Conservation (phyloP, 1,139 yeast species). For the Trichomonascaceae sp. region DNA sequence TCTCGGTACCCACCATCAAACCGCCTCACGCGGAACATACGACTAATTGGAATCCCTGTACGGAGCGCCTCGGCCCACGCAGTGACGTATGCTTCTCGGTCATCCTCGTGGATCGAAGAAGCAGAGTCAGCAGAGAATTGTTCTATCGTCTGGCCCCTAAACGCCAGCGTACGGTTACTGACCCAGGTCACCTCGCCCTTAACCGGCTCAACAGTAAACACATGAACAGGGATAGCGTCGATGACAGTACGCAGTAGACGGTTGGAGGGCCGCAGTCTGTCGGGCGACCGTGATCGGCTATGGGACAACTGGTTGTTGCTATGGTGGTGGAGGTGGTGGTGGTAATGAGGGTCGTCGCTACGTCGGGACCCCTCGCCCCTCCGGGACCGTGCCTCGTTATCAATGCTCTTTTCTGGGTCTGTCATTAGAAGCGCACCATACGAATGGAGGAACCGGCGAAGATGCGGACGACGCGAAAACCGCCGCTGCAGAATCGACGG, state of each 20-base stretch:
- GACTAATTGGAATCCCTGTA: slow-evolving; percentile 21
- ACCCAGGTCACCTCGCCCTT: slow-evolving; percentile 25
- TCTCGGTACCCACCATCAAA: slow-evolving; percentile 24
- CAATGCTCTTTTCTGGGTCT: slow-evolving; percentile 8
- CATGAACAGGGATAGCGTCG: slow-evolving; percentile 27
- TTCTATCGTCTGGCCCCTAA: slow-evolving; percentile 22
- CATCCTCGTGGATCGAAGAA: slow-evolving; percentile 22
- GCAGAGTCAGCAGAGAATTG: slow-evolving; percentile 18
- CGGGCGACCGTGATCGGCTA: neutral
- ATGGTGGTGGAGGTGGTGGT: neutral
- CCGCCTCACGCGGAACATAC: slow-evolving; percentile 21
- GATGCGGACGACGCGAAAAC: slow-evolving; percentile 8
- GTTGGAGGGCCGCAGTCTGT: slow-evolving; percentile 13
- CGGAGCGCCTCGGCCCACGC: slow-evolving; percentile 20
- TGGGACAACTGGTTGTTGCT: neutral
- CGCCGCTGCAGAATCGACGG: slow-evolving; percentile 2
- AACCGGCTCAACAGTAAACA: slow-evolving; percentile 22
- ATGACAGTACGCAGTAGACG: slow-evolving; percentile 21
- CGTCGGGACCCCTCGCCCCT: too few relatives aligned
- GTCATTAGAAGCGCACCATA: slow-evolving; percentile 13
- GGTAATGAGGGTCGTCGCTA: neutral
- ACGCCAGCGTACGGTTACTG: slow-evolving; percentile 23
- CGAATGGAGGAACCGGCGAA: slow-evolving; percentile 11
- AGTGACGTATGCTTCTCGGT: slow-evolving; percentile 14
- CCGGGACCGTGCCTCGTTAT: neutral